Evolutionary conservation across 2,329 filamentous ascomycete species (phyloP), one percentile per base, ranked within the genome.

Genomic region (Pseudopithomyces chartarum): DNA sequence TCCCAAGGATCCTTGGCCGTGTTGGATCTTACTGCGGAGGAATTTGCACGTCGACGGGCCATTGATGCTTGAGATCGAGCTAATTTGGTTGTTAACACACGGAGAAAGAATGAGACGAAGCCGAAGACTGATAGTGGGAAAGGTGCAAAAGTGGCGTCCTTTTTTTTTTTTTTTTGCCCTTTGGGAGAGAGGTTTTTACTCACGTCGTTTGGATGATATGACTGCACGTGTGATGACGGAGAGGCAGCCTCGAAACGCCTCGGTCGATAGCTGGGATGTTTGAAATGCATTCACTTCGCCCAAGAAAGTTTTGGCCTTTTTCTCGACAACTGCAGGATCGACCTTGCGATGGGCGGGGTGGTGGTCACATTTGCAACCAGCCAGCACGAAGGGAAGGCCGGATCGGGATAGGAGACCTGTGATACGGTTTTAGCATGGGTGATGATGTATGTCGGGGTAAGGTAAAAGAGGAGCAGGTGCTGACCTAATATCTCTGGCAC

Each of bases 301-400:
- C 15, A 89, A 83, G 57, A 89, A 84, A 64, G 75, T 71, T 61
- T 78, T 81, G 38, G 90, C 90, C 62, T 85, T 81, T 47, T 84
- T 78, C 68, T 90, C 87, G 55, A 95, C 83, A 54, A 80, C 84
- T 26, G 86, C 82, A 13, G 89, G 85, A 68, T 94, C 87, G 54
- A 96, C 82, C 70, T 91, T 85, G 69, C 90, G 87, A 57, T 86
- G 80, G 56, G 85, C 83, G 60, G 88, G 85, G 46, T 89, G 87
- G 49, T 87, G 85, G 74, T 97, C 94, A 80, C 91, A 96, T 81
- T 97, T 97, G 75, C 89, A 94, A 54, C 92, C 91, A 50, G 96
- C 90, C 40, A 97, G 84, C 60, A 94, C 84, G 52, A 89, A 90
- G 8, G 93, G 92, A 38, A 96, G 78, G 22, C 84, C 83, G 17